Base-by-base conservation (phyloP, 305 asterid genomes). In the Euphrasia arctica region DNA sequence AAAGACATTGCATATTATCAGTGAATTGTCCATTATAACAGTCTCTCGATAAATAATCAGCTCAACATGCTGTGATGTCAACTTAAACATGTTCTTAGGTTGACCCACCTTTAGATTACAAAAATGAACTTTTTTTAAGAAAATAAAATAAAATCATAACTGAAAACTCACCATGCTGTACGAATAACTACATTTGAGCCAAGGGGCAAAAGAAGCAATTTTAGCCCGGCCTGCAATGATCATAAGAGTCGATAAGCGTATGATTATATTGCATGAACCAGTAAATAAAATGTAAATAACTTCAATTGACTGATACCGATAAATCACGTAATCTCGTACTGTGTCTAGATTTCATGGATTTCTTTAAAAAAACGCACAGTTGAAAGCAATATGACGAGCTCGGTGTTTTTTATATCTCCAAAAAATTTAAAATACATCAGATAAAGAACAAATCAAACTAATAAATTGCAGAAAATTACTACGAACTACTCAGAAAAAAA, bases 151-250 rank as follows among this genome's bases (percentile, higher is more conserved):
- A 51, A 2, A 45, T 11, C 51, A 45, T 47, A 72, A 57, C 58
- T 45, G 41, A 69, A 70, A 74, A 34, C 88, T 84, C 83, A 90
- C 97, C 96, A 90, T 0, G 97, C 96, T 12, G 95, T 83, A 13
- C 86, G 86, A 60, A 79, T 54, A 57, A 90, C 89, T 48, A 88
- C 78, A 77, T 90, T 86, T 57, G 97, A 77, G 72, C 86, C 78
- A 70, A 90, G 80, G 1, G 95, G 97, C 39, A 64, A 74, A 58
- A 88, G 93, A 70, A 90, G 91, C 65, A 88, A 66, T 25, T 71
- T 72, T 66, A 90, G 67, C 54, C 96, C 96, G 49, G 82, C 89
- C 97, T 90, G 84, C 83, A 79, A 0, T 3, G 14, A 54, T 25
- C 9, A 57, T 28, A 58, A 60, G 58, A 68, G 28, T 27, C 58